Conservation (phyloP, 2,329 filamentous ascomycete species). For the Tolypocladium ophioglossoides region DNA sequence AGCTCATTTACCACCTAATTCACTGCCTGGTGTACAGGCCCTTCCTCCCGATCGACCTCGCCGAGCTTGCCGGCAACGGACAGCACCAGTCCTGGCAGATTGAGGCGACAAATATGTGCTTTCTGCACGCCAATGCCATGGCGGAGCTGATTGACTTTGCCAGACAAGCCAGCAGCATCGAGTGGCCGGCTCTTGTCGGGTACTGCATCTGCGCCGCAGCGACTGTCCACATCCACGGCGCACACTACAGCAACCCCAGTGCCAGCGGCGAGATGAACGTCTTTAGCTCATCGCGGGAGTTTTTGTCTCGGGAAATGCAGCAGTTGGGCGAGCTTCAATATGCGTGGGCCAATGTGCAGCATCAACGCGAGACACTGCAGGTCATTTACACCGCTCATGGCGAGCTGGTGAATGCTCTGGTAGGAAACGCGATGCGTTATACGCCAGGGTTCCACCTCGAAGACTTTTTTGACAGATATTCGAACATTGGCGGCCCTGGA, state of each 20-base stretch:
- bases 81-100: slow-evolving; percentile 92
- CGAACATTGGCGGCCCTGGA: slow-evolving; percentile 42
- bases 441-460: slow-evolving; percentile 75
- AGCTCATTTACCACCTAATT: slow-evolving; percentile 76
- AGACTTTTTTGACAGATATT: slow-evolving; percentile 78
- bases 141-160: slow-evolving; percentile 73
- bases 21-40: slow-evolving; percentile 81
- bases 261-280: slow-evolving; percentile 46
- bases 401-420: slow-evolving; percentile 65
- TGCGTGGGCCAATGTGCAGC: slow-evolving; percentile 67
- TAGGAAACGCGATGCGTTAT: slow-evolving; percentile 56
- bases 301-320: slow-evolving; percentile 68
- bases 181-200: slow-evolving; percentile 79
- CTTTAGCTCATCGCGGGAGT: slow-evolving; percentile 53
- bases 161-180: slow-evolving; percentile 60
- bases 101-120: slow-evolving; percentile 80
- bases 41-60: slow-evolving; percentile 74
- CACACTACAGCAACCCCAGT: slow-evolving; percentile 56
- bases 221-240: slow-evolving; percentile 79
- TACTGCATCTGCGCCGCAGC: slow-evolving; percentile 82
- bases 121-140: slow-evolving; percentile 77
- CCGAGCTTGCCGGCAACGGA: slow-evolving; percentile 66
- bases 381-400: slow-evolving; percentile 68
- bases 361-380: slow-evolving; percentile 71
- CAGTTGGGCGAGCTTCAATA: slow-evolving; percentile 66